Percentiles rank a stretch among this genome's conserved stretches.
Conservation (phyloP, 2,329 filamentous ascomycete genomes). For the Coniochaeta sp. region DNA sequence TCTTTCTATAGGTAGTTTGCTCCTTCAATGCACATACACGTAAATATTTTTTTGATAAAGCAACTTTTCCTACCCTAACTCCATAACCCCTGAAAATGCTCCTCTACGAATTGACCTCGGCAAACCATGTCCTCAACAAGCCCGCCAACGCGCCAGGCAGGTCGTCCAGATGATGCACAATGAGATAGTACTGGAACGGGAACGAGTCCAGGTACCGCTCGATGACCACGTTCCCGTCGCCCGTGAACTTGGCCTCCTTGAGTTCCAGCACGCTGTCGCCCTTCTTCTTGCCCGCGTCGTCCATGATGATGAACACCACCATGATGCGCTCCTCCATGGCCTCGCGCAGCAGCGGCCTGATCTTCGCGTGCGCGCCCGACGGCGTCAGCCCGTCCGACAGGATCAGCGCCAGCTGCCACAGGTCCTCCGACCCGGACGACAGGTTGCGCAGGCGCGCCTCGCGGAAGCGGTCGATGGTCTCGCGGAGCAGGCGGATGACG, state of each 20-base stretch:
- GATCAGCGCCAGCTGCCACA: slow-evolving; percentile 93
- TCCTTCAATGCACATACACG: too few relatives aligned
- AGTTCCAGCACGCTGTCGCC: slow-evolving; percentile 71
- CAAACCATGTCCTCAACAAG: slow-evolving; percentile 93
- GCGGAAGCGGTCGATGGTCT: slow-evolving; percentile 75
- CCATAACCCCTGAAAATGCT: background rate
- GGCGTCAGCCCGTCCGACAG: slow-evolving; percentile 93
- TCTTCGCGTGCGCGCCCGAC: slow-evolving; percentile 68
- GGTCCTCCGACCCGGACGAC: slow-evolving; percentile 51
- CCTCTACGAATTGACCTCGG: slow-evolving; percentile 49
- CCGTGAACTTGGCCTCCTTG: slow-evolving; percentile 71
- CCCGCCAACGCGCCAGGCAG: slow-evolving; percentile 82
- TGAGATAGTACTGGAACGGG: slow-evolving; percentile 93
- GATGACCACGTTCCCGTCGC: slow-evolving; percentile 64
- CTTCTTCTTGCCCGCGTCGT: slow-evolving; percentile 49
- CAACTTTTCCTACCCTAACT: background rate
- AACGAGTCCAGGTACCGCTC: slow-evolving; percentile 92
- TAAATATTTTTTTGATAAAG: background rate
- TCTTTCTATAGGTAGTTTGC: too few relatives aligned
- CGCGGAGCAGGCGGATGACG: slow-evolving; percentile 67
- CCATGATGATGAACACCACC: slow-evolving; percentile 96
- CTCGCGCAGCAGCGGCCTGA: slow-evolving; percentile 74
- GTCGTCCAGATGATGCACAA: slow-evolving; percentile 87
- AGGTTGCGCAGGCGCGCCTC: slow-evolving; percentile 52
- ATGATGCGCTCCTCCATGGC: slow-evolving; percentile 93